Conservation (phyloP, 2,329 filamentous ascomycete genomes). For the Xylaria digitata region DNA sequence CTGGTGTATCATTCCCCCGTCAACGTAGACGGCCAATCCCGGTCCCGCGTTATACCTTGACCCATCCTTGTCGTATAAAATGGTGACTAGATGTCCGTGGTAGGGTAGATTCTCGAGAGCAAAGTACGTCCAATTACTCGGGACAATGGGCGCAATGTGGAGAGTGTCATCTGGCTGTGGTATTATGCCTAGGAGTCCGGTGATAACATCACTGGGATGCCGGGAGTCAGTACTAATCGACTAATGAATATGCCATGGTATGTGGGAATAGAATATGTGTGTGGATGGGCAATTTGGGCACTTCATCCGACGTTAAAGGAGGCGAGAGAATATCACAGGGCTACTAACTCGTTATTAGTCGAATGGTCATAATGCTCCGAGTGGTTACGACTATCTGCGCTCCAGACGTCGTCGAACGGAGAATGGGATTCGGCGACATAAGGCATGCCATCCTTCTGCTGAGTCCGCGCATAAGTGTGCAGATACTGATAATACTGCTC, state of each 20-base stretch:
- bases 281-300: neutral
- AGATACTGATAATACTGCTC: slow-evolving; percentile 55
- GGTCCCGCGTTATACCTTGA: slow-evolving; percentile 51
- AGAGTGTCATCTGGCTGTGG: slow-evolving; percentile 54
- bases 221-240: slow-evolving; percentile 4
- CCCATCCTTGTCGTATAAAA: slow-evolving; percentile 56
- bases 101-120: slow-evolving; percentile 57
- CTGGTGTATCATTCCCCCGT: slow-evolving; percentile 50
- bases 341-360: slow-evolving; percentile 53
- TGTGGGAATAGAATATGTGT: neutral
- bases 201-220: slow-evolving; percentile 52
- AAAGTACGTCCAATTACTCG: slow-evolving; percentile 54
- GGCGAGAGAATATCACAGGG: neutral
- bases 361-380: slow-evolving; percentile 59
- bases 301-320: no score
- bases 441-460: slow-evolving; percentile 55
- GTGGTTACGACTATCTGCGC: slow-evolving; percentile 53
- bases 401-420: slow-evolving; percentile 53
- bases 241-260: neutral
- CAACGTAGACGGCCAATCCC: slow-evolving; percentile 54
- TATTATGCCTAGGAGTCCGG: slow-evolving; percentile 56
- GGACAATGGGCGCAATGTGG: slow-evolving; percentile 55
- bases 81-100: slow-evolving; percentile 55
- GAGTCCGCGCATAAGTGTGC: slow-evolving; percentile 54
- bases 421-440: slow-evolving; percentile 59